phyloP scores from a whole-genome alignment of 768 basidiomycete genomes.

The Mycena indigotica region DNA sequence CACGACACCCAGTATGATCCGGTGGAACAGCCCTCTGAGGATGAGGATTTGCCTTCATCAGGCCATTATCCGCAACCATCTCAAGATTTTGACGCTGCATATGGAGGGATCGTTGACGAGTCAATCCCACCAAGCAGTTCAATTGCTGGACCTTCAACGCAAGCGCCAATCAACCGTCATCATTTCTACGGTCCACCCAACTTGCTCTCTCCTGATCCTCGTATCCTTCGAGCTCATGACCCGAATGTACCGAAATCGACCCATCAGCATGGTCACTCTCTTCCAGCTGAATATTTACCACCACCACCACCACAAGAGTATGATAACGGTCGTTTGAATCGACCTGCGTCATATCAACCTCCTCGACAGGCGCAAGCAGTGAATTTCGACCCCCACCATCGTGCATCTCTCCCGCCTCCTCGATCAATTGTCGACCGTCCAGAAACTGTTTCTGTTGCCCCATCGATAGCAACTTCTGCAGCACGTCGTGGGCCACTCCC shows the following conservation, averaged over 20 bases:
- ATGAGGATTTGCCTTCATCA: neutral
- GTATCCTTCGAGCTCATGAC: conserved; percentile 22
- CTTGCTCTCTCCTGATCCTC: conserved; percentile 2
- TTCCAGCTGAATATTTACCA: too few relatives aligned
- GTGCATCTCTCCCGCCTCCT: neutral
- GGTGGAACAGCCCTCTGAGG: neutral
- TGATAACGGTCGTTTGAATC: neutral
- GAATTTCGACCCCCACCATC: neutral
- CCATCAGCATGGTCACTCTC: too few relatives aligned
- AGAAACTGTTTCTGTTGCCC: conserved; percentile 17
- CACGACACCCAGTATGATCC: conserved; percentile 19
- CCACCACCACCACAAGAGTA: neutral
- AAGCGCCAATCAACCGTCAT: too few relatives aligned
- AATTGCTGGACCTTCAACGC: too few relatives aligned
- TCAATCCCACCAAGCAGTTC: neutral
- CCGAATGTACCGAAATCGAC: neutral
- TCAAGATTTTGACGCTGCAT: conserved; percentile 11
- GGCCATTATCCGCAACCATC: conserved; percentile 2
- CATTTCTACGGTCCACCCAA: too few relatives aligned
- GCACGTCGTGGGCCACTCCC: conserved; percentile 23
- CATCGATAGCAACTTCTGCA: conserved; percentile 20
- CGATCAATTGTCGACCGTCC: neutral
- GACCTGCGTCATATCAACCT: neutral
- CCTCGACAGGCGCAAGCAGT: neutral
- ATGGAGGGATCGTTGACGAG: conserved; percentile 20